Evolutionary conservation across 495 filamentous ascomycete genomes (phyloP), one percentile per base, ranked within the genome.

Genomic region (Podospora comata): DNA sequence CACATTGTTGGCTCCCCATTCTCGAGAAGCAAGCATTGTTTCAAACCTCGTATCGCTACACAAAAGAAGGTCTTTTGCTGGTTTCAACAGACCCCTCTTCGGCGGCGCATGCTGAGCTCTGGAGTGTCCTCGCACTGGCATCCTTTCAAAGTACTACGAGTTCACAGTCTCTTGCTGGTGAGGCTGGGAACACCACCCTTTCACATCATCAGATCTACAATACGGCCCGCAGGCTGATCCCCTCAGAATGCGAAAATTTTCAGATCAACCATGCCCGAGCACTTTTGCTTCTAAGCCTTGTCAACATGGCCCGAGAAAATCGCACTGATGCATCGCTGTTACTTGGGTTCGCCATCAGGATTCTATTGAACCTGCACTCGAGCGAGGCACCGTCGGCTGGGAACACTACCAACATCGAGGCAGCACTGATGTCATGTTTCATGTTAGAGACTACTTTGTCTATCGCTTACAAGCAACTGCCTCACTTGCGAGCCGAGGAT

Each of bases 1-100:
- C 90, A 2, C 87, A 91, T 73, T 83, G 83, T 13, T 93, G 90
- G 90, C 83, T 92, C 19, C 90, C 90, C 4, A 86, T 92, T 54
- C 79, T 89, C 39, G 87, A 90, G 28, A 91, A 91, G 72, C 87
- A 91, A 72, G 87, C 87, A 66, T 79, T 92, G 60, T 80, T 75
- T 62, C 84, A 83, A 39, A 76, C 77, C 55, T 82, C 67, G 62
- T 83, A 72, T 62, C 83, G 70, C 70, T 85, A 78, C 64, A 81
- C 68, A 56, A 78, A 70, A 68, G 79, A 66, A 4, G 73, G 71
- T 65, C 26, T 78, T 71, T 62, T 62, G 63, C 19, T 75, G 28
- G 26, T 64, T 34, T 61, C 68, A 16, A 62, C 55, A 18, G 70
- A 75, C 5, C 71, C 82, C 9, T 80, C 80, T 13, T 86, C 84